Base-by-base conservation (phyloP, 768 basidiomycete species). In the Harrya chromipes region DNA sequence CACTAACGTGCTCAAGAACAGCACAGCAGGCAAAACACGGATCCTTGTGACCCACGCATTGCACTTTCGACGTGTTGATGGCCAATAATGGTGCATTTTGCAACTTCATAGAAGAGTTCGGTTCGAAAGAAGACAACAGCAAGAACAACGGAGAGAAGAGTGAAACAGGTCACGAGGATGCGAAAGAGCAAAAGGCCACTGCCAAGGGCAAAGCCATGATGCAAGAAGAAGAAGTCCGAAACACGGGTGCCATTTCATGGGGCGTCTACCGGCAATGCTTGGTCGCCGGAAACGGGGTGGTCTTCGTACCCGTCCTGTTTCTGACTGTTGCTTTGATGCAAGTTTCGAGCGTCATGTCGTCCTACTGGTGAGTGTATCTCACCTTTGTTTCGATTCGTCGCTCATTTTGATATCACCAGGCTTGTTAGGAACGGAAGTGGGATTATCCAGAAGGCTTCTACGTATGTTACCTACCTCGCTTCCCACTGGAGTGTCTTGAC, bases 31-130 rank as follows among this genome's bases (percentile, higher is more conserved):
- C 38, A 91, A 90, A 65, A 95, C 94, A 8, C 80, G 90, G 24
- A 74, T 97, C 40, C 81, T 97, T 44, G 92, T 95, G 40, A 97
- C 94, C 0, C 92, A 95, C 61, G 91, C 90, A 1, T 75, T 95
- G 9, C 92, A 95, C 68, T 89, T 88, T 57, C 60, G 70, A n/a
- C 0, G 83, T 88, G 41, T 76, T 97, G 33, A 82, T 90, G 69
- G 66, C 66, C 9, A 76, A 71, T 31, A 70, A 82, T 4, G 83
- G 83, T 2, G 80, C 81, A 29, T 95, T 95, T 60, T 70, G 87
- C 17, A 77, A 75, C 49, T 86, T 95, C 54, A 74, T 93, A 42
- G 70, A 67, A 8, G 88, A 93, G 57, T 93, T 93, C 57, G 90
- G 89, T 11, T 73, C 78, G n/a, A 77, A 79, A 40, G 84, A 86